A percentile compares a stretch with the other conserved stretches of the same genome.
Evolutionary conservation across 495 filamentous ascomycete genomes (phyloP).

Genomic region (Glonium stellatum): DNA sequence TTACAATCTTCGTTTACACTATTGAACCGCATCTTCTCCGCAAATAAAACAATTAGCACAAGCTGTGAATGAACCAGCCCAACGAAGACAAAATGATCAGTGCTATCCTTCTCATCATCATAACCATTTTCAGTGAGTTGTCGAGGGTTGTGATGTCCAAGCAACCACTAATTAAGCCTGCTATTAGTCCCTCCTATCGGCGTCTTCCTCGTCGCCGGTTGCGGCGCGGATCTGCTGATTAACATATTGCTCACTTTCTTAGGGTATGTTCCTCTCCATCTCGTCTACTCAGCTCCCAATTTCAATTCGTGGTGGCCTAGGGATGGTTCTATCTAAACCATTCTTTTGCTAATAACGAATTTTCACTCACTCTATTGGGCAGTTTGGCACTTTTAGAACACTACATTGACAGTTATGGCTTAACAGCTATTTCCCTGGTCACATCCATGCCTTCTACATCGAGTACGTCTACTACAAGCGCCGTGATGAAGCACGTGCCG

Average conservation of each 20-base stretch:
- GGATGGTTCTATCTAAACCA: not conserved
- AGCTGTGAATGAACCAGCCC: not conserved
- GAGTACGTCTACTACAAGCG: slow-evolving; percentile 82
- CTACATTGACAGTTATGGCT: not conserved
- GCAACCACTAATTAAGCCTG: slow-evolving; percentile 2
- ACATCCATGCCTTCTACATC: slow-evolving; percentile 87
- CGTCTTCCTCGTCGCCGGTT: slow-evolving; percentile 57
- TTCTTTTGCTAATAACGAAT: not conserved
- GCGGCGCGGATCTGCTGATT: slow-evolving; percentile 56
- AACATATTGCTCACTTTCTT: slow-evolving; percentile 58
- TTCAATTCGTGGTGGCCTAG: not conserved
- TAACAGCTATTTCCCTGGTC: slow-evolving; percentile 63
- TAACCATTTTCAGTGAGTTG: slow-evolving; percentile 52
- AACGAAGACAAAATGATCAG: slow-evolving; percentile 30
- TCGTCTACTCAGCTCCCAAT: not conserved
- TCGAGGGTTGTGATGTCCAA: slow-evolving; percentile 3
- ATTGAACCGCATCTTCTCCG: not conserved
- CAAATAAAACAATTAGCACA: not conserved
- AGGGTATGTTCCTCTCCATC: slow-evolving; percentile 41
- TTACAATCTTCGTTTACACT: not conserved
- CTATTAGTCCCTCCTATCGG: slow-evolving; percentile 55
- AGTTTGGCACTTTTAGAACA: not conserved
- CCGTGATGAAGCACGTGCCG: slow-evolving; percentile 48
- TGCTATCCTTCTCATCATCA: slow-evolving; percentile 45
- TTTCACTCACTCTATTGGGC: not conserved